These are phyloP conservation scores for Xerophyta viscosa DNA, from an alignment of 106 monocot species.

Conservation along the genomic window DNA sequence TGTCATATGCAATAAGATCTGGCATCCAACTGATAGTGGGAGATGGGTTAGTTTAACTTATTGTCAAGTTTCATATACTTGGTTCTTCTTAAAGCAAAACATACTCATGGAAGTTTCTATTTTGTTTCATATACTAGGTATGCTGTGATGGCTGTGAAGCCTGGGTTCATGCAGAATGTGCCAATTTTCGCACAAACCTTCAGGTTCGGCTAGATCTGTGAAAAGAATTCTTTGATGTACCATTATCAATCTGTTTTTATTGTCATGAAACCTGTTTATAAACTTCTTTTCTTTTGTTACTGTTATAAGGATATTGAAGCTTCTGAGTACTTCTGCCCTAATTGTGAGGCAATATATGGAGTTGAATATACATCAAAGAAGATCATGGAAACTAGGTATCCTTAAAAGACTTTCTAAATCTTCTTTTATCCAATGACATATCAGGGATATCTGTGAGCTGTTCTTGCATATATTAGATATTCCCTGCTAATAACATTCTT, in stretches of 20 bases:
- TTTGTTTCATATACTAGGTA: conserved; percentile 27
- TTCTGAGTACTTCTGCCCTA: conserved; percentile 66
- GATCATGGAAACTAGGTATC: conserved; percentile 28
- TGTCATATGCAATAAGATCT: conserved; percentile 89
- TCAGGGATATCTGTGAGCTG: no score
- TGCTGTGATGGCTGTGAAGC: conserved; percentile 77
- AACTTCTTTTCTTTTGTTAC: no score
- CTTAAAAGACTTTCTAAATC: no score
- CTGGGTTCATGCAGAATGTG: conserved; percentile 91
- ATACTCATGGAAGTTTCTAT: not conserved
- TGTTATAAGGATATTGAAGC: conserved; percentile 54
- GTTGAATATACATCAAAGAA: conserved; percentile 32
- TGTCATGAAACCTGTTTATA: no score
- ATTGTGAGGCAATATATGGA: conserved; percentile 57
- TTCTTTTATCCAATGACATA: no score
- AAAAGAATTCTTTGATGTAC: no score
- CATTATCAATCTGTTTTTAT: no score
- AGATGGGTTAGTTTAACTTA: conserved; percentile 53
- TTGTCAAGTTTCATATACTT: no score
- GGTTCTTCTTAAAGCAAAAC: no score
- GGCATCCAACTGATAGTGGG: conserved; percentile 67
- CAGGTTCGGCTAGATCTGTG: conserved; percentile 39
- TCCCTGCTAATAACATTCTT: conserved; percentile 4
- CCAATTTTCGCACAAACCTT: conserved; percentile 30
- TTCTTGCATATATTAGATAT: not conserved